phyloP scores from a whole-genome alignment of 1,284 basidiomycete genomes.

The Cryptococcus depauperatus region DNA sequence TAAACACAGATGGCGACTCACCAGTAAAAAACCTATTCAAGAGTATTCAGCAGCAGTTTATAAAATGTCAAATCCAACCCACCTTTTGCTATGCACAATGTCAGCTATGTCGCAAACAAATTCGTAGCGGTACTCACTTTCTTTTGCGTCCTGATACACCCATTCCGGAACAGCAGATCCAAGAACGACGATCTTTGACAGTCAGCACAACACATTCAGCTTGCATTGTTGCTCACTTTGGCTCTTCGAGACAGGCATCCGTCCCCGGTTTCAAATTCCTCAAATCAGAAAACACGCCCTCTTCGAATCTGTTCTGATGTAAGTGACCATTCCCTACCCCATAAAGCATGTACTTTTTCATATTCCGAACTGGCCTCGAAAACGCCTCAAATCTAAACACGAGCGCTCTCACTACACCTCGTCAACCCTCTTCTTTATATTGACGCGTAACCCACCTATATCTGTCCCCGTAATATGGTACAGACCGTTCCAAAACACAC shows the following conservation, averaged over 20 bases:
- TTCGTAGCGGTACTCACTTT: constrained; percentile 62
- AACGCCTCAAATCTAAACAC: constrained; percentile 87
- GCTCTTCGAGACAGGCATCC: constrained; percentile 82
- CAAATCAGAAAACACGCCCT: constrained; percentile 84
- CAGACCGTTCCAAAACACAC: constrained; percentile 78
- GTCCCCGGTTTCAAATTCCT: constrained; percentile 83
- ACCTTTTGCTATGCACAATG: neutral
- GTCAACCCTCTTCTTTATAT: neutral
- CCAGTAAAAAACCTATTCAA: constrained; percentile 63
- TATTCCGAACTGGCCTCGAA: constrained; percentile 45
- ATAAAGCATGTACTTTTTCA: constrained; percentile 30
- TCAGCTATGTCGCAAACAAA: neutral
- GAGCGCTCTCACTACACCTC: constrained; percentile 60
- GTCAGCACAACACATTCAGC: neutral
- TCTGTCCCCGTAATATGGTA: constrained; percentile 85
- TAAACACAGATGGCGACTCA: constrained; percentile 43
- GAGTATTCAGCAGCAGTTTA: no score
- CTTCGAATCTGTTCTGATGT: constrained; percentile 82
- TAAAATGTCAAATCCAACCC: neutral
- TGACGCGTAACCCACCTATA: constrained; percentile 37
- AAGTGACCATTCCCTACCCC: constrained; percentile 49
- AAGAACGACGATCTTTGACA: constrained; percentile 53
- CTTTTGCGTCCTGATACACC: constrained; percentile 90
- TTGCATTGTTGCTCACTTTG: constrained; percentile 55
- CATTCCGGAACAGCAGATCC: constrained; percentile 84